Evolutionary conservation across 108 stramenopile genomes (phyloP).

Genomic region (Nitzschia sp.): DNA sequence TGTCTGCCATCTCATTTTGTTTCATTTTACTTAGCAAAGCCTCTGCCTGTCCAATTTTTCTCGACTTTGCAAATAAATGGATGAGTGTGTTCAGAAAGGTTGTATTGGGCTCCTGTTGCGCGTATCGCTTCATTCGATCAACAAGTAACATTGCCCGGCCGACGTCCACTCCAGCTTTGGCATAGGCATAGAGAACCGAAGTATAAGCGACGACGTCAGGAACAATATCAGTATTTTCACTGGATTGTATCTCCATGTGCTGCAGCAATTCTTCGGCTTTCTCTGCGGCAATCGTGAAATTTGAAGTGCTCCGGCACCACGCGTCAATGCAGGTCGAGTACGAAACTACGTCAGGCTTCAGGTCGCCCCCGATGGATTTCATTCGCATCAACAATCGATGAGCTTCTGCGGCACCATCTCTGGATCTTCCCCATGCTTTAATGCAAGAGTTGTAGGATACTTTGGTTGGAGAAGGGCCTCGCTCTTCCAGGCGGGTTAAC

Average conservation of each 20-base stretch:
- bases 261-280: conserved; percentile 30
- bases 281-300: conserved; percentile 14
- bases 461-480: conserved; percentile 24
- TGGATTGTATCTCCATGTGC: conserved; percentile 38
- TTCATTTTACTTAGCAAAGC: conserved; percentile 23
- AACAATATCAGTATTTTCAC: conserved; percentile 32
- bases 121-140: conserved; percentile 31
- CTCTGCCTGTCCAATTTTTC: conserved; percentile 28
- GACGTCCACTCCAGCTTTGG: conserved; percentile 12
- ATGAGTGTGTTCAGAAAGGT: conserved; percentile 37
- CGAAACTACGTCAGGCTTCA: conserved; percentile 58
- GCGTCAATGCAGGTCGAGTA: conserved; percentile 69
- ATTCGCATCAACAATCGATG: conserved; percentile 55
- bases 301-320: conserved; percentile 18
- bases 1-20: conserved; percentile 25
- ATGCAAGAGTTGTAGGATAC: conserved; percentile 52
- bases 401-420: conserved; percentile 45
- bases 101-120: conserved; percentile 33
- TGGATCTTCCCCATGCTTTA: conserved; percentile 61
- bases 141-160: conserved; percentile 19
- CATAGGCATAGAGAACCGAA: conserved; percentile 29
- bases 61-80: conserved; percentile 35
- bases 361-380: conserved; percentile 36
- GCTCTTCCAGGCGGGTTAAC: conserved; percentile 54
- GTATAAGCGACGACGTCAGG: conserved; percentile 47